phyloP scores from a whole-genome alignment of 805 yeast species.

The Candida gorgasii region DNA sequence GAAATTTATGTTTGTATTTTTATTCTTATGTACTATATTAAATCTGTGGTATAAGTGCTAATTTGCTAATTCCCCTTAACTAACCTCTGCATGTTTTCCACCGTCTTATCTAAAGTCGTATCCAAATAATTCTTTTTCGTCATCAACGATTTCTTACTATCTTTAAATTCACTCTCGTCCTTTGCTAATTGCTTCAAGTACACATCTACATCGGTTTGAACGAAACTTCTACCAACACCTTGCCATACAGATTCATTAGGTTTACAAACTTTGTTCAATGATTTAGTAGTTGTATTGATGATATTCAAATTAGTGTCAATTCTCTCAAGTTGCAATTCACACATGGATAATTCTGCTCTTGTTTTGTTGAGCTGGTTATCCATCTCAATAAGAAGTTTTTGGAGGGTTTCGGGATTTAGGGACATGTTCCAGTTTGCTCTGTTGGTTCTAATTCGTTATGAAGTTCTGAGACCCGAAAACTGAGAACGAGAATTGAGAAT shows the following conservation, averaged over 20 bases:
- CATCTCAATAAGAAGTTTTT: constrained; percentile 64
- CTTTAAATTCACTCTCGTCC: constrained; percentile 57
- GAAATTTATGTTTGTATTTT: too few relatives aligned
- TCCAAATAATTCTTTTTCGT: constrained; percentile 74
- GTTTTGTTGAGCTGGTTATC: constrained; percentile 61
- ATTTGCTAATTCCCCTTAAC: constrained; percentile 25
- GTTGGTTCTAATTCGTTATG: too few relatives aligned
- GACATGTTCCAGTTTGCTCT: constrained; percentile 39
- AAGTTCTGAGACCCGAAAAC: too few relatives aligned
- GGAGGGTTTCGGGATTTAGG: constrained; percentile 47
- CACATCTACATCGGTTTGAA: constrained; percentile 43
- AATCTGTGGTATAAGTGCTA: too few relatives aligned
- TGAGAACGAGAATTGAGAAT: too few relatives aligned
- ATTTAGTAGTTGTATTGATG: constrained; percentile 56
- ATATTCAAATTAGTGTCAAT: constrained; percentile 52
- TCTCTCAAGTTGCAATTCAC: constrained; percentile 51
- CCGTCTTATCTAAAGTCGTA: constrained; percentile 74
- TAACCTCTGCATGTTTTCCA: constrained; percentile 57
- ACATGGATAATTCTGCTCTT: constrained; percentile 58
- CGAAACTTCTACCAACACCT: constrained; percentile 78
- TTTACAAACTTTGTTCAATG: constrained; percentile 45
- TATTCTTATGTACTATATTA: too few relatives aligned
- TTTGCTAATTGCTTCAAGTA: constrained; percentile 50
- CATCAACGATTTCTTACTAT: constrained; percentile 57
- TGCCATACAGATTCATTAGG: constrained; percentile 63